Evolutionary conservation across 73 alveolate species (phyloP), one percentile per base, ranked within the genome.

Genomic region (Blepharisma japonicum): DNA sequence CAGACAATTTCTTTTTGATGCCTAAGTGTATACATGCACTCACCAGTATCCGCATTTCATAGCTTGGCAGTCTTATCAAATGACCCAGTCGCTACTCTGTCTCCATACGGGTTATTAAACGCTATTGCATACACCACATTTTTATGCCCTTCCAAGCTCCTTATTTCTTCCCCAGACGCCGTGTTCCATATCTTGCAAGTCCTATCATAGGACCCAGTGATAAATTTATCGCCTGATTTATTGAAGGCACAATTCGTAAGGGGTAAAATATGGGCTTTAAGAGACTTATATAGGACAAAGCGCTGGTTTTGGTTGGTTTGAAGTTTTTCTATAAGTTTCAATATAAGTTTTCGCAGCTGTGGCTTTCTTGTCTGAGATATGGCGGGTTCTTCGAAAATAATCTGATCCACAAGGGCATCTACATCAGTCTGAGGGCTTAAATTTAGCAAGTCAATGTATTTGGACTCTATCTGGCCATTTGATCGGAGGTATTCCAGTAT

Each of bases 131-230:
- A 98, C 48, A 98, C 99, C 79, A 97, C 99, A 87, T 97, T 98
- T 81, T 93, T 96, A 91, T 97, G 99, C 11, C 99, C 99, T 66
- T 94, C 97, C 27, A 98, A 85, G 48, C 98, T 84, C 78, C 88
- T 92, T 32, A 96, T 85, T 86, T 94, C 98, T 51, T 80, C 71
- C n/a, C 87, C 87, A 32, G 55, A 21, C 23, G 8, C 0, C 20
- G 99, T 98, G 79, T 98, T 99, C 99, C 99, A 98, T 46, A 98
- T 98, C 77, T 97, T 94, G 90, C 99, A 97, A 9, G 99, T 98
- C 82, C 99, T 89, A 86, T 98, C 99, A 81, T 98, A 98, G 80
- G 98, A 87, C 45, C 99, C 99, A 53, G 87, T 80, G 72, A 80
- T 71, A 68, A 80, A 49, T n/a, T 80, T 80, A 48, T 74, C 81